Conservation (phyloP, 345 rosid species). For the Durio zibethinus region DNA sequence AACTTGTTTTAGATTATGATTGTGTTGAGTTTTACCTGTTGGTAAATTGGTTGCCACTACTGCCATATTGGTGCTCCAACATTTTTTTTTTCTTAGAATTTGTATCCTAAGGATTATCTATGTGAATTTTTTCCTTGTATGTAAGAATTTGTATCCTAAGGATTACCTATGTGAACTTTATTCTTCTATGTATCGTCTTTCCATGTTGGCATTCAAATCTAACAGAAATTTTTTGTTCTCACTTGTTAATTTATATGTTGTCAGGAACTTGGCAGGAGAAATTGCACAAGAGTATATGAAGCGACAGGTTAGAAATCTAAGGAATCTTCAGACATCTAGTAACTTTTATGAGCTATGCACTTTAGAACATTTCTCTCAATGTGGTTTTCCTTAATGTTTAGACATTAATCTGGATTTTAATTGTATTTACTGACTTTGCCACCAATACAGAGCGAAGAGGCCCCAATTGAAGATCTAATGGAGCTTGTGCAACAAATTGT, state of each 20-base stretch:
- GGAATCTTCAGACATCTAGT: not conserved
- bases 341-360: not conserved
- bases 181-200: not conserved
- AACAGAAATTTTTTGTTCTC: not conserved
- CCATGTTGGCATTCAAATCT: not conserved
- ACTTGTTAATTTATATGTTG: slow-evolving; percentile 2
- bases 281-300: slow-evolving; percentile 67
- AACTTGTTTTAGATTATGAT: not conserved
- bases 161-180: not conserved
- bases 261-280: slow-evolving; percentile 92
- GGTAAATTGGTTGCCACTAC: not conserved
- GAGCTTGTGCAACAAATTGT: slow-evolving; percentile 82
- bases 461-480: slow-evolving; percentile 62
- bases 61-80: not conserved
- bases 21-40: not conserved
- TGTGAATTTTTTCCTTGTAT: not conserved
- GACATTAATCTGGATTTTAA: slow-evolving; percentile 8
- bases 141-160: too few species aligned
- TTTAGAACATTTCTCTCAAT: slow-evolving; percentile 10
- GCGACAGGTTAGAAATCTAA: slow-evolving; percentile 56
- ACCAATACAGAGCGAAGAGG: slow-evolving; percentile 58
- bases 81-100: not conserved
- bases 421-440: not conserved
- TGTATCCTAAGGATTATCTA: too few species aligned
- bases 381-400: not conserved